Conservation (phyloP, 2,329 filamentous ascomycete species). For the Aspergillus sp. region DNA sequence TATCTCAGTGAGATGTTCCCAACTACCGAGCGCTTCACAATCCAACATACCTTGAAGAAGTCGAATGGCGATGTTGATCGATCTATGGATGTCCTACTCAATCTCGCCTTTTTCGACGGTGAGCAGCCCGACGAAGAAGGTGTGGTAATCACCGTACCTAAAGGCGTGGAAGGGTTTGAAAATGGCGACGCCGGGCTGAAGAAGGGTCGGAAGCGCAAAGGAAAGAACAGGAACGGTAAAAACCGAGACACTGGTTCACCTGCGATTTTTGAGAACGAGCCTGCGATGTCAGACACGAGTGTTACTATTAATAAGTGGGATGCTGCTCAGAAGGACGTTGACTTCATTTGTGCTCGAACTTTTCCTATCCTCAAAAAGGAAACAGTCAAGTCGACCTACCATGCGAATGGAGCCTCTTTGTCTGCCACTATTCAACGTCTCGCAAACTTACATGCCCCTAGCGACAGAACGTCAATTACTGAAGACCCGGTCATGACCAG, state of each 20-base stretch:
- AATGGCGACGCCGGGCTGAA: conserved; percentile 47
- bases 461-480: conserved; percentile 34
- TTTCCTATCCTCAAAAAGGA: conserved; percentile 47
- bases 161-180: conserved; percentile 81
- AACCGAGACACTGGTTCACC: conserved; percentile 21
- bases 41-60: conserved; percentile 67
- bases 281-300: conserved; percentile 14
- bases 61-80: conserved; percentile 65
- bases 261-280: conserved; percentile 16
- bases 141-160: conserved; percentile 50
- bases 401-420: conserved; percentile 57
- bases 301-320: conserved; percentile 57
- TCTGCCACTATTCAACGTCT: conserved; percentile 56
- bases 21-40: conserved; percentile 63
- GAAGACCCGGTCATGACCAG: conserved; percentile 46
- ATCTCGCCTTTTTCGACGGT: conserved; percentile 70
- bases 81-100: conserved; percentile 78
- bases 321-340: conserved; percentile 56
- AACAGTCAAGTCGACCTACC: conserved; percentile 58
- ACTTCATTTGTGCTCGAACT: conserved; percentile 58
- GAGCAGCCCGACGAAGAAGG: conserved; percentile 57
- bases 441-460: conserved; percentile 48
- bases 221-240: conserved; percentile 34
- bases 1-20: conserved; percentile 72
- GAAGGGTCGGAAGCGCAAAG: conserved; percentile 46